A percentile compares a stretch with the other conserved stretches of the same genome.
phyloP scores from a whole-genome alignment of 2,329 filamentous ascomycete species.

The Chrysoporthe puriensis region DNA sequence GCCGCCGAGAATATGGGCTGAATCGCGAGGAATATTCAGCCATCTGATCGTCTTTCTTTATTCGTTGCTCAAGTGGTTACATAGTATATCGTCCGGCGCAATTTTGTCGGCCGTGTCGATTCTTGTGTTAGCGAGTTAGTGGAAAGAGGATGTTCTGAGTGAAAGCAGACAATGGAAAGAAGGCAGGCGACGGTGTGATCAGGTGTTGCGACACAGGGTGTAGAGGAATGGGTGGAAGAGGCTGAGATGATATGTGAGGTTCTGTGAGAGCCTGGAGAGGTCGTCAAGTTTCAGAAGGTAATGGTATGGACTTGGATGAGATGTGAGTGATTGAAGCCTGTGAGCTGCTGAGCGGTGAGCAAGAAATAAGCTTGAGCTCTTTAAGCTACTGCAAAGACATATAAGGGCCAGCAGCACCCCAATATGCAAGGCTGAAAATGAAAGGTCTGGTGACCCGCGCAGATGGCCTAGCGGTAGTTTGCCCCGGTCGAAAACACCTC shows the following conservation, averaged over 20 bases:
- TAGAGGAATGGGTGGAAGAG: not conserved
- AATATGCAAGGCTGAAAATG: not conserved
- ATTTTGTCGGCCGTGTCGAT: not conserved
- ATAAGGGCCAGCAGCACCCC: not conserved
- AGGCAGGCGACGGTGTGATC: not conserved
- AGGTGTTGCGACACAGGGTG: not conserved
- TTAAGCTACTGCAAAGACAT: not conserved
- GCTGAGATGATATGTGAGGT: not conserved
- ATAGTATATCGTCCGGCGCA: no score
- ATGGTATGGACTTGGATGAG: not conserved
- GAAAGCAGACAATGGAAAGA: no score
- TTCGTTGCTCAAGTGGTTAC: no score
- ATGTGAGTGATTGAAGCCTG: not conserved
- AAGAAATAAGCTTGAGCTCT: no score
- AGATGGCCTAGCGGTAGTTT: not conserved
- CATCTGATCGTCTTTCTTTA: no score
- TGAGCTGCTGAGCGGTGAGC: no score
- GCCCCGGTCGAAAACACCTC: slow-evolving; percentile 7
- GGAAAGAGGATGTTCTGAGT: not conserved
- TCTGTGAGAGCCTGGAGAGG: not conserved
- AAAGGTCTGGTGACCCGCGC: not conserved
- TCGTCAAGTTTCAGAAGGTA: not conserved
- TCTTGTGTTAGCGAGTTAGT: not conserved
- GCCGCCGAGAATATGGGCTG: not conserved
- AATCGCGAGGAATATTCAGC: not conserved